Percentiles rank a stretch among this genome's conserved stretches.
These are phyloP conservation scores for Yamadazyma blattariae DNA, from an alignment of 1,139 yeast genomes.

Conservation along the genomic window DNA sequence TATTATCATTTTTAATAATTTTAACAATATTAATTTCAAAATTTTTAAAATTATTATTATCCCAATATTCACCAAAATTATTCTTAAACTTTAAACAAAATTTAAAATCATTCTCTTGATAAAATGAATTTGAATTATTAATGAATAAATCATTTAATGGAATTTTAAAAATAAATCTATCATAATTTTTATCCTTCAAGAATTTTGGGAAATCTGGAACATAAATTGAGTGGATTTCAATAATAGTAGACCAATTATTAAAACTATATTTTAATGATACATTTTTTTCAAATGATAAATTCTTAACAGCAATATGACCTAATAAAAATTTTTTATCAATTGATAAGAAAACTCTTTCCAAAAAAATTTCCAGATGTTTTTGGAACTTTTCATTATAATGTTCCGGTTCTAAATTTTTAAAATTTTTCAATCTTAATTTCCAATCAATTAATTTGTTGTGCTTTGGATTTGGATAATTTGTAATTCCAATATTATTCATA, in stretches of 20 bases:
- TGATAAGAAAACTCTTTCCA: slow-evolving; percentile 64
- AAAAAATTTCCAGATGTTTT: slow-evolving; percentile 46
- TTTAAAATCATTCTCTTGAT: slow-evolving; percentile 25
- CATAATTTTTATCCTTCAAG: slow-evolving; percentile 49
- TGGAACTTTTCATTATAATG: slow-evolving; percentile 38
- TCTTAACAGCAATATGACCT: slow-evolving; percentile 75
- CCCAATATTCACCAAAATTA: slow-evolving; percentile 65
- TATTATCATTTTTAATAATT: slow-evolving; percentile 10
- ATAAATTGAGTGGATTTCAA: slow-evolving; percentile 65
- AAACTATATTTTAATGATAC: slow-evolving; percentile 64
- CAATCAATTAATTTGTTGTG: slow-evolving; percentile 33
- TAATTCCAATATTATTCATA: slow-evolving; percentile 12
- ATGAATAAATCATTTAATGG: slow-evolving; percentile 41
- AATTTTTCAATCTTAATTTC: slow-evolving; percentile 51
- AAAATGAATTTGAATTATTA: slow-evolving; percentile 8
- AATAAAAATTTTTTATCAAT: slow-evolving; percentile 54
- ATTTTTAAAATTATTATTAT: slow-evolving; percentile 61
- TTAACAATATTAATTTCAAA: slow-evolving; percentile 52
- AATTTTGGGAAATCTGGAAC: slow-evolving; percentile 58
- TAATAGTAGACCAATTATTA: slow-evolving; percentile 71
- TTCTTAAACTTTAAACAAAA: slow-evolving; percentile 62
- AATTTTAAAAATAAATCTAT: slow-evolving; percentile 56
- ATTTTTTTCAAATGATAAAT: slow-evolving; percentile 61
- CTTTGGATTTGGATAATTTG: slow-evolving; percentile 24
- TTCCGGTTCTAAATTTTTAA: slow-evolving; percentile 30